Conservation (phyloP, 129 eudicot species). For the Chrysanthemum seticuspe region DNA sequence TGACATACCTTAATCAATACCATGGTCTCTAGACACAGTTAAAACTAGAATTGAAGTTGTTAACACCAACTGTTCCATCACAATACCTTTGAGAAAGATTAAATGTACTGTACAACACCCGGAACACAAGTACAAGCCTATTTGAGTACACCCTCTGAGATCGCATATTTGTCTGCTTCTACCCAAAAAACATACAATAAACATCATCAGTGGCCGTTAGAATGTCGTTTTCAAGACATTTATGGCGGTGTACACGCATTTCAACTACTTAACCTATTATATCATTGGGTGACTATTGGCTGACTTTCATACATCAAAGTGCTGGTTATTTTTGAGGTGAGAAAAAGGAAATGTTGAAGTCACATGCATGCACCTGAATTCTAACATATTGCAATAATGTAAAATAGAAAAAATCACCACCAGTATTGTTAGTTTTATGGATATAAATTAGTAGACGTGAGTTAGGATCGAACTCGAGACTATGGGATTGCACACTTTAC, state of each 20-base stretch:
- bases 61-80: background rate
- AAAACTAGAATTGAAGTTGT: background rate
- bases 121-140: slow-evolving; percentile 1
- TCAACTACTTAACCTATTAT: too few species aligned
- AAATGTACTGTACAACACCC: slow-evolving; percentile 34
- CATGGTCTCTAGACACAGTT: background rate
- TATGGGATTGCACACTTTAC: too few species aligned
- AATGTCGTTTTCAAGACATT: background rate
- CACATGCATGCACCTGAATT: too few species aligned
- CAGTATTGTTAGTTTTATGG: too few species aligned
- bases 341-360: too few species aligned
- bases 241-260: background rate
- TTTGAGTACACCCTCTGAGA: background rate
- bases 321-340: too few species aligned
- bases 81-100: slow-evolving; percentile 11
- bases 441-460: too few species aligned
- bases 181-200: slow-evolving; percentile 19
- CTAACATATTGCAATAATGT: too few species aligned
- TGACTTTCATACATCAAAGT: too few species aligned
- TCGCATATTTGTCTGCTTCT: slow-evolving; percentile 39
- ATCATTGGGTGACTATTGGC: too few species aligned
- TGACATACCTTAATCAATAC: slow-evolving; percentile 4
- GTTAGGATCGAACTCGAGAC: too few species aligned
- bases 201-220: background rate
- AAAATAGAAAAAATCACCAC: too few species aligned